Evolutionary conservation across 2,329 filamentous ascomycete species (phyloP), one percentile per base, ranked within the genome.

Genomic region (Stylonectria norvegica): DNA sequence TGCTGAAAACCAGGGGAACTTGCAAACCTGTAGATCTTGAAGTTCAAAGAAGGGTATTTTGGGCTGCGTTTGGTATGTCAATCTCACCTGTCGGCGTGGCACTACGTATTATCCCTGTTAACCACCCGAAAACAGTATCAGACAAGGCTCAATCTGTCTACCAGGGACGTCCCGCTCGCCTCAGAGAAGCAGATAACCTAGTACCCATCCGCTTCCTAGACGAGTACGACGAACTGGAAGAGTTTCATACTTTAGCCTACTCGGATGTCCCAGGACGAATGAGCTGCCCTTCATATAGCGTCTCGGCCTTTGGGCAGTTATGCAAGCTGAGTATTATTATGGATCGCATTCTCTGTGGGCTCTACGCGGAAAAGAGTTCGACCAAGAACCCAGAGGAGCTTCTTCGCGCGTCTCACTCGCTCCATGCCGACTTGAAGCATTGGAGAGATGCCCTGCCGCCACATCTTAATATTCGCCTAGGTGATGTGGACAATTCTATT

Each of bases 121-220:
- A 32, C 30, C 14, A 40, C 1, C 2, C 10, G 5, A 10, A 9
- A 23, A 1, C 18, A 53, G 51, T 64, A 17, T 35, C 63, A 36
- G 75, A 75, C 43, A 78, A 77, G 45, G 66, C 76, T 7, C 73
- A 77, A 40, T 71, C 66, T 5, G 52, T 78, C 2, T 78, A 76
- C 34, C 72, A 75, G 46, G 75, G 74, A 0, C 68, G 73, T 2
- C 75, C 72, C 0, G 65, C 66, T 0, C 67, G 59, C 4, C 49
- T 74, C 3, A 67, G 68, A 6, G 62, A 70, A 20, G 60, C 61
- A 0, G 71, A 76, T 15, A 65, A 63, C 1, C 53, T 63, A 4
- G 68, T 76, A 0, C 67, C 71, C 0, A 62, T 73, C n/a, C 52
- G 56, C 3, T 73, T 75, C 18, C 55, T 65, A 0, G 71, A 75